Evolutionary conservation across 495 filamentous ascomycete species (phyloP), one percentile per base, ranked within the genome.

Genomic region (Daldinia grandis): DNA sequence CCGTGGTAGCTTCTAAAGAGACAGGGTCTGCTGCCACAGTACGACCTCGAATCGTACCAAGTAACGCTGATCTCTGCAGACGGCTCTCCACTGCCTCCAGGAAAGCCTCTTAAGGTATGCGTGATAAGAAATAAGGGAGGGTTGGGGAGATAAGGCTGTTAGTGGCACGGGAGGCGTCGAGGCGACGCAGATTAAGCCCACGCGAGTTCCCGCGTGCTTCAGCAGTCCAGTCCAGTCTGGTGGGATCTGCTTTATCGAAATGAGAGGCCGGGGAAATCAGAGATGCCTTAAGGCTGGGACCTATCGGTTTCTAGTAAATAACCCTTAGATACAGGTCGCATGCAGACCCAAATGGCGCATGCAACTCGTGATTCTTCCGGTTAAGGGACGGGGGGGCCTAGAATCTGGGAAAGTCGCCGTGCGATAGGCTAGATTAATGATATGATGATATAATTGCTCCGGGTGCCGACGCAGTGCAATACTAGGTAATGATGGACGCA

Each of bases 401-500:
- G 63, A 67, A 55, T 68, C 61, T 42, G 25, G 31, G 17, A 57
- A 40, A 49, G 47, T 19, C 24, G 54, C 60, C 67, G 62, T 37
- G 51, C 73, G 71, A 77, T 68, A 71, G 64, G 69, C 64, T 59
- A 68, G 65, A 56, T 51, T 61, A 62, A 47, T 40, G 66, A 40
- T 57, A 53, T 65, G 40, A 44, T 38, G 25, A 56, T 72, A 70
- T 69, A 47, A 67, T 66, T 68, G 57, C 53, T 64, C 58, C 70
- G 62, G 37, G 19, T 69, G 53, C 50, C 68, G 27, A 67, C 28
- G 40, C 63, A 67, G 72, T 57, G 72, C 58, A 61, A 62, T 37
- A 66, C 75, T 83, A 84, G 71, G 83, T 85, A 74, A 84, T 73
- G 75, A 84, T 78, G 55, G 83, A 82, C 68, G 72, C 83, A 58